phyloP scores from a whole-genome alignment of 1,284 basidiomycete genomes.

The Ceratobasidium sp. region DNA sequence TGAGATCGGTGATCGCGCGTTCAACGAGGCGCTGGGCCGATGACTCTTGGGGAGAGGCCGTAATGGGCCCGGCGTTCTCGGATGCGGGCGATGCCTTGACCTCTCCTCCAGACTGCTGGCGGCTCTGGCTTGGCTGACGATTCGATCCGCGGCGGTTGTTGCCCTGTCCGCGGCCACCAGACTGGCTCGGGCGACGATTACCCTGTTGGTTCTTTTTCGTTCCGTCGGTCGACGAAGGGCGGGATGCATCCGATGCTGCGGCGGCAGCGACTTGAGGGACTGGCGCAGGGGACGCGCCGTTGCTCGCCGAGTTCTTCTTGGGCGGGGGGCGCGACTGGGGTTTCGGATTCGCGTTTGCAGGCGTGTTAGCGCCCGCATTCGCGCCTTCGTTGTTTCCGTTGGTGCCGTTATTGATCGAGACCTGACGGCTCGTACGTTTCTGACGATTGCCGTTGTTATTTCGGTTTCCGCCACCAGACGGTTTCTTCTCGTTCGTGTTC shows the following conservation, averaged over 20 bases:
- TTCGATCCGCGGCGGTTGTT: slow-evolving; percentile 34
- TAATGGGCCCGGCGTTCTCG: slow-evolving; percentile 37
- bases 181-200: slow-evolving; percentile 34
- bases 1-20: slow-evolving; percentile 82
- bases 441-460: slow-evolving; percentile 24
- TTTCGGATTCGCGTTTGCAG: slow-evolving; percentile 27
- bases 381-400: slow-evolving; percentile 37
- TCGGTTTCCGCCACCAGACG: slow-evolving; percentile 30
- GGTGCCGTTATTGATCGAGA: slow-evolving; percentile 19
- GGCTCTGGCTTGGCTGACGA: slow-evolving; percentile 36
- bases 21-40: slow-evolving; percentile 71
- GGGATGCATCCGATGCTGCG: slow-evolving; percentile 39
- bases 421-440: slow-evolving; percentile 21
- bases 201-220: slow-evolving; percentile 35
- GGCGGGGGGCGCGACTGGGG: slow-evolving; percentile 27
- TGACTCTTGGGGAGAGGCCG: slow-evolving; percentile 63
- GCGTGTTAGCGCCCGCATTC: slow-evolving; percentile 5
- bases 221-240: slow-evolving; percentile 43
- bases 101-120: slow-evolving; percentile 39
- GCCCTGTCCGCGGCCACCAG: slow-evolving; percentile 34
- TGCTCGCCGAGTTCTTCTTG: slow-evolving; percentile 35
- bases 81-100: slow-evolving; percentile 36
- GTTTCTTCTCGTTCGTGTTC: slow-evolving; percentile 39
- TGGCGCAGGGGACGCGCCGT: slow-evolving; percentile 35
- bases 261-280: slow-evolving; percentile 39